Evolutionary conservation across 805 yeast genomes (phyloP).

Genomic region (Metschnikowia henanensis): DNA sequence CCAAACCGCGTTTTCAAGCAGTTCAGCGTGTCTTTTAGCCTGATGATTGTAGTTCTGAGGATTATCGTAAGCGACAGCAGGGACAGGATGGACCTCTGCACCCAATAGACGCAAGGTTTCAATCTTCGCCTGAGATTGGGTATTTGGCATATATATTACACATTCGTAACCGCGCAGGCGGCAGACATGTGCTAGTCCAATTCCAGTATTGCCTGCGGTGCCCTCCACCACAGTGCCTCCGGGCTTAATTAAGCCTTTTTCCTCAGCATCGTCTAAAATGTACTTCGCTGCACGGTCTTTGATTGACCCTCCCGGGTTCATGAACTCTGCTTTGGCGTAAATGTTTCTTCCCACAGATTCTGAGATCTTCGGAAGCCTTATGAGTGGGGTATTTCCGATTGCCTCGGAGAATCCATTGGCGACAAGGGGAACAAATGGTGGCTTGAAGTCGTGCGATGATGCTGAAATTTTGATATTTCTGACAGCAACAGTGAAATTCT

Average conservation of each 20-base stretch:
- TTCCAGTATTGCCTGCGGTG: conserved; percentile 96
- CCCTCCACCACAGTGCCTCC: conserved; percentile 93
- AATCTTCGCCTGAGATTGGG: conserved; percentile 79
- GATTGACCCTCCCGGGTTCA: conserved; percentile 93
- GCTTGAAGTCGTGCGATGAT: conserved; percentile 18
- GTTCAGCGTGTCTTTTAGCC: conserved; percentile 82
- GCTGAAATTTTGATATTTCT: conserved; percentile 14
- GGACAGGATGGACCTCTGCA: conserved; percentile 86
- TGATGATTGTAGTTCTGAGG: conserved; percentile 87
- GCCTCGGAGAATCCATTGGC: conserved; percentile 79
- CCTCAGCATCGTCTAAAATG: conserved; percentile 77
- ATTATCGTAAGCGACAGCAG: conserved; percentile 79
- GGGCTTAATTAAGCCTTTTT: conserved; percentile 56
- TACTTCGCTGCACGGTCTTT: conserved; percentile 88
- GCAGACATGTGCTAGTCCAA: conserved; percentile 81
- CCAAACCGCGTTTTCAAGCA: conserved; percentile 80
- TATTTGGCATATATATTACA: conserved; percentile 88
- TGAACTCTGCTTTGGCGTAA: conserved; percentile 88
- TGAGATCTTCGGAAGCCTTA: conserved; percentile 58
- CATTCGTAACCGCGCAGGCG: conserved; percentile 82
- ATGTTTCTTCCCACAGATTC: conserved; percentile 66
- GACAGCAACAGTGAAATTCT: not conserved
- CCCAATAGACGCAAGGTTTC: conserved; percentile 75
- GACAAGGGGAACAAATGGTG: conserved; percentile 63
- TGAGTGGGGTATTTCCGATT: conserved; percentile 90